Conservation (phyloP, 2,329 filamentous ascomycete genomes). For the Colletotrichum somersetense region DNA sequence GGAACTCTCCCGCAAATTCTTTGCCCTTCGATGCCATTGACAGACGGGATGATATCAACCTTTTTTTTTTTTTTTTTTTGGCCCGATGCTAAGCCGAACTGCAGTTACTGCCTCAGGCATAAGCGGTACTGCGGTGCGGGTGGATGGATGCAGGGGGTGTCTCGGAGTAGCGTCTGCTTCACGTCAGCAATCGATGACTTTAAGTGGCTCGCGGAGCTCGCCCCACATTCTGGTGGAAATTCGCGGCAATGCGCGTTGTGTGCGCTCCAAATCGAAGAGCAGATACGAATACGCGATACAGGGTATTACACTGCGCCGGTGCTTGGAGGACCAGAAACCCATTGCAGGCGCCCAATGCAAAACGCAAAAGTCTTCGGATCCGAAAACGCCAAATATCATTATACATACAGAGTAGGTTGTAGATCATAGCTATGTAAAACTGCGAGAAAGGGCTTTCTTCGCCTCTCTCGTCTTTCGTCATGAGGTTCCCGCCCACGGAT, state of each 20-base stretch:
- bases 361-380: not conserved
- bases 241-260: constrained; percentile 35
- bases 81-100: constrained; percentile 41
- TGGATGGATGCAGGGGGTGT: not conserved
- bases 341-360: not conserved
- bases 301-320: not conserved
- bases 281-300: not conserved
- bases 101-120: constrained; percentile 30
- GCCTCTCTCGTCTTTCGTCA: constrained; percentile 25
- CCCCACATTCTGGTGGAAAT: constrained; percentile 30
- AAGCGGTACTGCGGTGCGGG: constrained; percentile 6
- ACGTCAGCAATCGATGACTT: constrained; percentile 38
- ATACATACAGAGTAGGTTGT: not conserved
- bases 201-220: constrained; percentile 35
- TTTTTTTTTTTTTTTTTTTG: constrained; percentile 32
- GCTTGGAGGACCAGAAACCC: constrained; percentile 11
- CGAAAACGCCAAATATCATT: constrained; percentile 38
- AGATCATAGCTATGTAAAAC: constrained; percentile 35
- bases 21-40: constrained; percentile 44
- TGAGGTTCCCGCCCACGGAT: constrained; percentile 29
- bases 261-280: constrained; percentile 10
- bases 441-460: constrained; percentile 4
- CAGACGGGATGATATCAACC: constrained; percentile 41
- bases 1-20: constrained; percentile 46
- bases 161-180: constrained; percentile 2